These are phyloP conservation scores for Triglochin maritima DNA, from an alignment of 106 monocot species.

Conservation along the genomic window DNA sequence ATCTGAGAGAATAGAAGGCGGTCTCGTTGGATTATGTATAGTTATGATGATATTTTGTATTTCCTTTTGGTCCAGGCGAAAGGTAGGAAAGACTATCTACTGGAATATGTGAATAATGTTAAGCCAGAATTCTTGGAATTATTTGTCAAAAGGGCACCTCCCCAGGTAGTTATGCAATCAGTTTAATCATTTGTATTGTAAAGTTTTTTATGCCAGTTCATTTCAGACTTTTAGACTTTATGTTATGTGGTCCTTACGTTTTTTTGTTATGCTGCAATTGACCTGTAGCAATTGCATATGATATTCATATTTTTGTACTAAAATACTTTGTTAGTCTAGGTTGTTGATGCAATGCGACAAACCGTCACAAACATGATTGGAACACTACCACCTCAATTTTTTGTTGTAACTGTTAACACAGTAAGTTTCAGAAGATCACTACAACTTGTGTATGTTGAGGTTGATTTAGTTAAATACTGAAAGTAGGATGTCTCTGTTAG, in stretches of 20 bases:
- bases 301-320: neutral
- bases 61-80: conserved; percentile 36
- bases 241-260: neutral
- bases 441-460: neutral
- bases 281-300: neutral
- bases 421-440: conserved; percentile 30
- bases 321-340: conserved; percentile 26
- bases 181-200: neutral
- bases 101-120: conserved; percentile 88
- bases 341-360: conserved; percentile 98
- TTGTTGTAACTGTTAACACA: conserved; percentile 76
- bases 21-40: too few relatives aligned
- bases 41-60: neutral
- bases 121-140: conserved; percentile 91
- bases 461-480: neutral
- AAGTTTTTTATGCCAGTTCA: neutral
- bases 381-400: conserved; percentile 90
- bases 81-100: conserved; percentile 68
- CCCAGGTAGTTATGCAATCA: conserved; percentile 36
- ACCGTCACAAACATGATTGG: conserved; percentile 96
- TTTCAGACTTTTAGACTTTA: neutral
- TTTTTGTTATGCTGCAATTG: neutral
- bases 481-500: conserved; percentile 19
- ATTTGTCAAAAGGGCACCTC: conserved; percentile 76
- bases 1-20: too few relatives aligned